Percentiles rank a stretch among this genome's conserved stretches.
phyloP scores from a whole-genome alignment of 2,329 filamentous ascomycete species.

The Hymenoscyphus salicellus region DNA sequence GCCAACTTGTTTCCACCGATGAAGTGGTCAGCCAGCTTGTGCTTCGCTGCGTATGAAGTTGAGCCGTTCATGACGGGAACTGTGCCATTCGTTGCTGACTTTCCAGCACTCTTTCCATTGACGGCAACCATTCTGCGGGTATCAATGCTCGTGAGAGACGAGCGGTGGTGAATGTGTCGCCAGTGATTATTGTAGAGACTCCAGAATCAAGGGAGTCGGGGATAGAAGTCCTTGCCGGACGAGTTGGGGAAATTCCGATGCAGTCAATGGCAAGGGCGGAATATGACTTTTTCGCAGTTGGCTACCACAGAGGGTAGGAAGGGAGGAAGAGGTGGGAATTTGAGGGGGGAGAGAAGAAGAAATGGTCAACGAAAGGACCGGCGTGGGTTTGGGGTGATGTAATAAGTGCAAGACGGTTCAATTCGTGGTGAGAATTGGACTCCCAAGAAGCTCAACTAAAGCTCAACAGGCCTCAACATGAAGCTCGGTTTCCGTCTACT shows the following conservation, averaged over 20 bases:
- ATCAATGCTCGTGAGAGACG: slow-evolving; percentile 29
- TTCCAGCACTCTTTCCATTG: slow-evolving; percentile 35
- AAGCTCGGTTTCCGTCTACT: slow-evolving; percentile 4
- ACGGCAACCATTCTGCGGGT: slow-evolving; percentile 48
- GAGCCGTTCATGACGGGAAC: slow-evolving; percentile 56
- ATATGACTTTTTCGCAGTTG: neutral
- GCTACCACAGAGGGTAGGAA: slow-evolving; percentile 1
- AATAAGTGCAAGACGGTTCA: neutral
- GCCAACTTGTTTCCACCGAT: slow-evolving; percentile 89
- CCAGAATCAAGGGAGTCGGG: slow-evolving; percentile 1
- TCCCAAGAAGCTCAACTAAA: slow-evolving; percentile 2
- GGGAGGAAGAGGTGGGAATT: neutral
- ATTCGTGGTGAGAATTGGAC: neutral
- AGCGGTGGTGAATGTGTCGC: slow-evolving; percentile 28
- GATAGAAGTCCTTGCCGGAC: neutral
- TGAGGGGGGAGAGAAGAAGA: neutral
- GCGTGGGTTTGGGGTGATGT: neutral
- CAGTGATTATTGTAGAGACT: slow-evolving; percentile 20
- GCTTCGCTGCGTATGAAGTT: slow-evolving; percentile 72
- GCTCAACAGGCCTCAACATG: slow-evolving; percentile 1
- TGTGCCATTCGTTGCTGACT: slow-evolving; percentile 36
- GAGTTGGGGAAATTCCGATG: neutral
- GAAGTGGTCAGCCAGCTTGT: slow-evolving; percentile 86
- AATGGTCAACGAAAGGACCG: neutral
- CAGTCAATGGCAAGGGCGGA: neutral